Evolutionary conservation across 306 rosid species (phyloP).

Genomic region (Trifolium subterraneum): DNA sequence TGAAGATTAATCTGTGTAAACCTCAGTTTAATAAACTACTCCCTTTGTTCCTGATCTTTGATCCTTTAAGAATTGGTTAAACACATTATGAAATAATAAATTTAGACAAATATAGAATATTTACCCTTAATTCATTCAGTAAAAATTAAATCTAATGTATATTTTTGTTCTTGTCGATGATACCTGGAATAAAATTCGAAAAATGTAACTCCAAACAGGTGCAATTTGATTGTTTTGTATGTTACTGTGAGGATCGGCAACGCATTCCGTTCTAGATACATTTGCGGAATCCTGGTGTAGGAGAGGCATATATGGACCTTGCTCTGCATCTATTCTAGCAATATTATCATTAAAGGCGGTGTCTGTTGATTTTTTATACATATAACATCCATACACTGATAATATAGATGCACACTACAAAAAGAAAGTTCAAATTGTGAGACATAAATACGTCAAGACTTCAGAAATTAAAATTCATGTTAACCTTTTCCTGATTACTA

Average conservation of each 20-base stretch:
- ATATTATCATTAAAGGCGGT: constrained; percentile 24
- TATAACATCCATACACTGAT: constrained; percentile 68
- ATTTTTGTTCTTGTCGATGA: not conserved
- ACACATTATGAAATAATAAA: not conserved
- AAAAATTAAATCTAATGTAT: too few relatives aligned
- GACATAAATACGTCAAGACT: not conserved
- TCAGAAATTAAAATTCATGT: constrained; percentile 6
- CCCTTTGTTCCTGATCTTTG: not conserved
- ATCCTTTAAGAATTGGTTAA: not conserved
- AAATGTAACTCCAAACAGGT: constrained; percentile 44
- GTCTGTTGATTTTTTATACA: constrained; percentile 44
- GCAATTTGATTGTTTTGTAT: constrained; percentile 36
- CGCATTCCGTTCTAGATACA: constrained; percentile 27
- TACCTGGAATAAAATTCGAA: constrained; percentile 69
- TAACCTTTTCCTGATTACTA: not conserved
- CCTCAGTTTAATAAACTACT: constrained; percentile 2
- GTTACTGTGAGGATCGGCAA: constrained; percentile 38
- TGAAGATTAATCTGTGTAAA: not conserved
- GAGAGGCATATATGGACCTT: constrained; percentile 59
- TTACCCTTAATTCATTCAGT: not conserved
- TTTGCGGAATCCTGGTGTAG: constrained; percentile 49
- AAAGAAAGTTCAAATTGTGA: constrained; percentile 37
- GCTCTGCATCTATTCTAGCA: constrained; percentile 58
- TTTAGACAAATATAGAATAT: not conserved
- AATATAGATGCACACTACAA: constrained; percentile 70